Evolutionary conservation across 2,329 filamentous ascomycete genomes (phyloP).

Genomic region (Mycogone perniciosa): DNA sequence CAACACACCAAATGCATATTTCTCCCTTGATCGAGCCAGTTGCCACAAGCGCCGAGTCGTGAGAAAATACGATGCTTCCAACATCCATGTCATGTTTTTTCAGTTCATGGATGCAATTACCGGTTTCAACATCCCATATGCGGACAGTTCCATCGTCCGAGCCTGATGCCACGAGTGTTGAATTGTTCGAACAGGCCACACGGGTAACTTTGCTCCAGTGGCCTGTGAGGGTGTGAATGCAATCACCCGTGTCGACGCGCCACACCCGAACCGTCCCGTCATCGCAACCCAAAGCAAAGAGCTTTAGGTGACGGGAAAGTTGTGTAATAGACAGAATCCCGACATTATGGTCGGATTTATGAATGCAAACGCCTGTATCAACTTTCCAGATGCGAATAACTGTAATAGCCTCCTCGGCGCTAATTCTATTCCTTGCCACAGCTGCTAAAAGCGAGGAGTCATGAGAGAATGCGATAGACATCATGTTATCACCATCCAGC

Average conservation of each 20-base stretch:
- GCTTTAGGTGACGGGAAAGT: not conserved
- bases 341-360: not conserved
- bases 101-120: not conserved
- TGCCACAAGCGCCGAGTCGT: not conserved
- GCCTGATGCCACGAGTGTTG: constrained; percentile 1
- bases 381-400: not conserved
- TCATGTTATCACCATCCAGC: not conserved
- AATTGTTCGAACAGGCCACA: not conserved
- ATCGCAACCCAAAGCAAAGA: not conserved
- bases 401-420: too few relatives aligned
- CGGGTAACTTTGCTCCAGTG: not conserved
- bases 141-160: not conserved
- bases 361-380: not conserved
- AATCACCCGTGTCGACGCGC: not conserved
- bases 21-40: too few relatives aligned
- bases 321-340: not conserved
- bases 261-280: not conserved
- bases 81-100: not conserved
- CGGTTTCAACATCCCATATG: constrained; percentile 3
- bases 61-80: not conserved
- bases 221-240: not conserved
- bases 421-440: not conserved
- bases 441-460: not conserved
- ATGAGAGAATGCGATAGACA: not conserved
- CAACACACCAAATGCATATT: not conserved